phyloP scores from a whole-genome alignment of 257 asterid species.

The Solanum sitiens region DNA sequence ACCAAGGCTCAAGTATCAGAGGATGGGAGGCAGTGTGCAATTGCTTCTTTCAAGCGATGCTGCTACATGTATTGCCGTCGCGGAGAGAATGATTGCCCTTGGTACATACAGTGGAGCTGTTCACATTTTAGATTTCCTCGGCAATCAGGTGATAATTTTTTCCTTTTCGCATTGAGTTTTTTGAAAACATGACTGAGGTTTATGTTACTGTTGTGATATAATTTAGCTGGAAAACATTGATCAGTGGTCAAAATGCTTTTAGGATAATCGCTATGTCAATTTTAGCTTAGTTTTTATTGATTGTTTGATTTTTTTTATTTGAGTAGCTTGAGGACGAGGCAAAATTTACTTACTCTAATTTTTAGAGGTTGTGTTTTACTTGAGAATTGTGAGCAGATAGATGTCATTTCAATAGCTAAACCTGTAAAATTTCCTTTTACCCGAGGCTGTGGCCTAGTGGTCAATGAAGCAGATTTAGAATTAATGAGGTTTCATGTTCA shows the following conservation, averaged over 20 bases:
- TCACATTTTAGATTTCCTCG: constrained; percentile 94
- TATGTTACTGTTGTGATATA: neutral
- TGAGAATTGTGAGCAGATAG: neutral
- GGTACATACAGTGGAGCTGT: constrained; percentile 82
- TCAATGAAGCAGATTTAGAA: neutral
- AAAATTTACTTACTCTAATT: neutral
- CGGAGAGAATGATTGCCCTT: constrained; percentile 97
- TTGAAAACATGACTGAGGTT: neutral
- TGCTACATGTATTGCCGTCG: constrained; percentile 80
- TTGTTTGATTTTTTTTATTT: neutral
- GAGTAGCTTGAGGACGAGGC: neutral
- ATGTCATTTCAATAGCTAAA: neutral
- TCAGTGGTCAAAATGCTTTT: neutral
- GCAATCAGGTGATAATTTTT: constrained; percentile 50
- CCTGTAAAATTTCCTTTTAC: neutral
- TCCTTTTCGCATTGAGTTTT: neutral
- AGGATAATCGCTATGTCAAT: neutral
- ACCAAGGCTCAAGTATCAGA: constrained; percentile 92
- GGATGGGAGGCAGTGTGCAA: constrained; percentile 97
- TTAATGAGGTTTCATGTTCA: neutral
- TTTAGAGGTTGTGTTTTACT: neutral
- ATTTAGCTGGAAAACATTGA: neutral
- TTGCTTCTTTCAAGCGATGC: constrained; percentile 72
- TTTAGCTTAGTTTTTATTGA: neutral
- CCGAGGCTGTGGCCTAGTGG: neutral